Evolutionary conservation across 164 flowering plant genomes (phyloP), one percentile per base, ranked within the genome.

Genomic region (Euptelea pleiosperma): DNA sequence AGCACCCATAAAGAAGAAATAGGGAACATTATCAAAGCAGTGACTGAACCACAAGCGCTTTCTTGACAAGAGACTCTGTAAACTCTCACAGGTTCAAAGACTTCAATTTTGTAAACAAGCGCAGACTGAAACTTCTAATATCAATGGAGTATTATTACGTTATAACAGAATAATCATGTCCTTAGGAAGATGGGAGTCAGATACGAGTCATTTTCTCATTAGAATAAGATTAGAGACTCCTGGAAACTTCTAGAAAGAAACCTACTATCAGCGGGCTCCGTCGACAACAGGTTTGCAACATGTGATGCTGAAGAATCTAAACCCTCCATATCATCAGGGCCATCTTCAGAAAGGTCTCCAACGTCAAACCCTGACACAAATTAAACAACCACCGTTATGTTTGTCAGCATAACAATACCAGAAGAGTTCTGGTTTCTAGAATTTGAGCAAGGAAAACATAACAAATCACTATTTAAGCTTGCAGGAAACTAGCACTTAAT

Each of bases 251-350:
- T 53, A 39, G 45, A 45, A 50, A 41, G 49, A 30, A 50, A 62
- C 75, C 12, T 85, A 94, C 99, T 82, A 66, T 82, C 93, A 62
- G 87, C 66, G 36, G 99, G 99, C 70, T 94, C 99, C 2, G 96
- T 78, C 18, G 97, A 91, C 71, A 94, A 71, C 66, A 94, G 66
- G 59, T 87, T 94, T 58, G 96, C 96, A 68, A 94, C 75, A 72
- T 94, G 97, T 43, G 97, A 83, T 45, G 94, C 99, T 48, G 99
- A 81, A 67, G 89, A 87, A 84, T 94, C 99, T 72, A 94, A 77
- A 47, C 96, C 96, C 64, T 91, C 96, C 63, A 72, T 53, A 64
- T 94, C 99, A 77, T 86, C 93, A 14, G 95, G 83, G 59, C 83
- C 76, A 55, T 94, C 83, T 63, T 91, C 96, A 41, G 96, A 85